phyloP scores from a whole-genome alignment of 805 yeast species.

The Pichia californica region DNA sequence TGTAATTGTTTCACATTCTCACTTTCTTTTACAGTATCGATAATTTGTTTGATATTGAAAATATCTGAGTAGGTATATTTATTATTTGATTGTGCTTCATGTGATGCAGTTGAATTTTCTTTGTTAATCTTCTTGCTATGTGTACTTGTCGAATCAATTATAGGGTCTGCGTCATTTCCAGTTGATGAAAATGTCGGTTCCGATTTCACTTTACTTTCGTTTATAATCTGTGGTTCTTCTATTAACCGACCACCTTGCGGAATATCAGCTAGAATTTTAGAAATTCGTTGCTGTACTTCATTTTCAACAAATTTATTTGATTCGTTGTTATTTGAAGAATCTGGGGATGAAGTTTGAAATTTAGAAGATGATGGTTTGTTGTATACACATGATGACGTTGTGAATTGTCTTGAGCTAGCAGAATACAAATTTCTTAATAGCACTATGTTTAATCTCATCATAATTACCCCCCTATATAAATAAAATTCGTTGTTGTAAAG shows the following conservation, averaged over 20 bases:
- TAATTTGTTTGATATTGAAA: slow-evolving; percentile 14
- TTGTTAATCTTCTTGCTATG: slow-evolving; percentile 1
- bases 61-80: slow-evolving; percentile 3
- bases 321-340: not conserved
- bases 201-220: too few species aligned
- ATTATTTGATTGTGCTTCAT: too few species aligned
- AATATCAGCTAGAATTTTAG: slow-evolving; percentile 10
- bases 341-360: too few species aligned
- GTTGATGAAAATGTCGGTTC: too few species aligned
- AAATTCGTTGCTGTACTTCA: slow-evolving; percentile 7
- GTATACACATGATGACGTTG: too few species aligned
- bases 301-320: not conserved
- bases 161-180: not conserved
- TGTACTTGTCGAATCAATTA: slow-evolving; percentile 1
- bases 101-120: not conserved
- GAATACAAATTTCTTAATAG: too few species aligned
- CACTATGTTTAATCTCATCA: too few species aligned
- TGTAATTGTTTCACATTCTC: slow-evolving; percentile 30
- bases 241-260: not conserved
- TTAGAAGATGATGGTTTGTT: too few species aligned
- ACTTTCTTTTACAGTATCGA: slow-evolving; percentile 26
- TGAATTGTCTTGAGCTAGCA: not conserved
- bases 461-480: too few species aligned
- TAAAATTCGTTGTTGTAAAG: too few species aligned
- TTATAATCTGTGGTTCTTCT: not conserved